Evolutionary conservation across 2,329 filamentous ascomycete species (phyloP).

Genomic region (Hypoxylon sp.): DNA sequence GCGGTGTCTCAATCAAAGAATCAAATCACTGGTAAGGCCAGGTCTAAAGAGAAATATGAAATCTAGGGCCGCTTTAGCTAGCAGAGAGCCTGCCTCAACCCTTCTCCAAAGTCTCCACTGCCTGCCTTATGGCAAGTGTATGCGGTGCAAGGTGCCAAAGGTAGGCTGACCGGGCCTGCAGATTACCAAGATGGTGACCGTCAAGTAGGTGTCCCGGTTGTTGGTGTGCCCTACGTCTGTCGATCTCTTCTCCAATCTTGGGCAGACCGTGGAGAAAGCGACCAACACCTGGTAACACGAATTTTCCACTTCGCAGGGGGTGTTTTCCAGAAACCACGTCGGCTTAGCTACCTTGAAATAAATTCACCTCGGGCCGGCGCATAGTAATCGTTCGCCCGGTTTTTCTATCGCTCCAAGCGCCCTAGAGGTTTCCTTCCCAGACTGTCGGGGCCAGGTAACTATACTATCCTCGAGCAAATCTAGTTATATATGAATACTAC

Average conservation of each 20-base stretch:
- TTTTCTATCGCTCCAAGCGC: slow-evolving; percentile 20
- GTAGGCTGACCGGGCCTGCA: slow-evolving; percentile 19
- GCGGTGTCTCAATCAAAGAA: not conserved
- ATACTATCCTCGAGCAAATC: slow-evolving; percentile 13
- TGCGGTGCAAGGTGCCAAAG: not conserved
- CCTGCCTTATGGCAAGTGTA: not conserved
- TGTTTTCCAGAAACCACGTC: slow-evolving; percentile 13
- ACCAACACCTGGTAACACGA: slow-evolving; percentile 30
- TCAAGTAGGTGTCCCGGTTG: slow-evolving; percentile 13
- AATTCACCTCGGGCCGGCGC: slow-evolving; percentile 38
- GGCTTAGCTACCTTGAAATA: slow-evolving; percentile 19
- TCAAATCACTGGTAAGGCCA: not conserved
- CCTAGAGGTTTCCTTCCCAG: slow-evolving; percentile 24
- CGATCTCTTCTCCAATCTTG: slow-evolving; percentile 28
- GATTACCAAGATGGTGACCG: slow-evolving; percentile 6
- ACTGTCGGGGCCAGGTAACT: slow-evolving; percentile 18
- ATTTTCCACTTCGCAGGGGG: slow-evolving; percentile 9
- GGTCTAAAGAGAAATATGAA: not conserved
- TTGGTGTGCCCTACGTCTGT: slow-evolving; percentile 26
- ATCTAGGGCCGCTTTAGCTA: not conserved
- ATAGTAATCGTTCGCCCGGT: slow-evolving; percentile 27
- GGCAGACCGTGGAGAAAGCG: slow-evolving; percentile 18
- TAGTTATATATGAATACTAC: slow-evolving; percentile 32
- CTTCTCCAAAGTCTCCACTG: not conserved
- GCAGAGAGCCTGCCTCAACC: not conserved